Base-by-base conservation (phyloP, 257 asterid species). In the Capsicum chinense region DNA sequence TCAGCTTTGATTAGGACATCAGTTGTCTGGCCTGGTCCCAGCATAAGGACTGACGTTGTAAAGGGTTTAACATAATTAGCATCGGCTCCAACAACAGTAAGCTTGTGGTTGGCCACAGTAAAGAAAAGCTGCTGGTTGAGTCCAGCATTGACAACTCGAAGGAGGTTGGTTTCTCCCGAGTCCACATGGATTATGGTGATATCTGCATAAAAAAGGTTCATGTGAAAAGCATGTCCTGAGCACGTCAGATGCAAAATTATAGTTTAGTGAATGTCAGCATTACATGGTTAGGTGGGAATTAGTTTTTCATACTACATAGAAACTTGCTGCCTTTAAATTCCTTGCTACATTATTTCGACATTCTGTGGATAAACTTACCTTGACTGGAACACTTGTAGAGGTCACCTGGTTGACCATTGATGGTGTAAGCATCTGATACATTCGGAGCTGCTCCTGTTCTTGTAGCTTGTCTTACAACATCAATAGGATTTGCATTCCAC, bases 21-120 rank as follows among this genome's bases (percentile, higher is more conserved):
- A 2, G 99, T 96, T 19, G 99, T 96, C 73, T 96, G 98, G 15
- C 99, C 98, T 0, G 99, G 99, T 7, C 99, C 99, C 13, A 96
- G 92, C 99, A 96, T 92, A 83, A 96, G 81, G 68, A 93, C 93
- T 1, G 94, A 86, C 83, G 99, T 93, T 81, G 92, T 92, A 87
- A 94, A 94, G 87, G 99, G 98, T 84, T 92, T 96, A 8, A 91
- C 85, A 66, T 94, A 94, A 1, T 91, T 89, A 79, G 97, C 98
- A 35, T 96, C 98, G 3, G 98, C 98, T 63, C 93, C 98, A 0
- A 96, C 98, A 9, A 96, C 98, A 0, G 95, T 94, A 11, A 96
- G 87, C 83, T 87, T 91, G 90, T 96, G 99, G 83, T 91, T 93
- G 44, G 99, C 98, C 1, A 95, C 92, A 26, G 88, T 86, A 90